Evolutionary conservation across 257 asterid genomes (phyloP), one percentile per base, ranked within the genome.

Genomic region (Fraxinus excelsior): DNA sequence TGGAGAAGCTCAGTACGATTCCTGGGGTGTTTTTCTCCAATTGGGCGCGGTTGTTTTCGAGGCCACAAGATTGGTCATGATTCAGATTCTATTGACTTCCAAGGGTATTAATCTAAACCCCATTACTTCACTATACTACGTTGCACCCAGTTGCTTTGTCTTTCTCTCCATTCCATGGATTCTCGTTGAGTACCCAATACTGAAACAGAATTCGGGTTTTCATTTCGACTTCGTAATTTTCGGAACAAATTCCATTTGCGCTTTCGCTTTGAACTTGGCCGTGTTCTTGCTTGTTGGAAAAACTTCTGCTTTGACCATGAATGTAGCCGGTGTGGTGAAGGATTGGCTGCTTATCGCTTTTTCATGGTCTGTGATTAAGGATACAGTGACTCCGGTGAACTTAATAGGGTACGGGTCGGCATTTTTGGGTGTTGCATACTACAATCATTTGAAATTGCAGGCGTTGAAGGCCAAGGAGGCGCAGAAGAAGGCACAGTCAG

Each of bases 241-340:
- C 60, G 85, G 85, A 79, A 75, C 83, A 7, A 82, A 82, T 56
- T 82, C 80, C 0, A 0, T 82, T 19, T 82, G 85, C n/a, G 85
- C 85, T 0, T 82, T 78, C 66, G 80, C 85, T 0, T 67, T 82
- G 83, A 82, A 82, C 60, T 66, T 82, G 67, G 83, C 85, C 3
- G 85, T 82, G 76, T 82, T 82, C 75, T 71, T 82, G 70, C 31
- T 82, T 35, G 85, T 82, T 11, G 85, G 85, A 12, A 82, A 78
- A 80, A 82, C 85, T n/a, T 82, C 85, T 2, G 85, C 85, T 8
- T 42, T 82, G 70, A 82, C 85, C 72, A 82, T 82, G 85, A 82
- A 82, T 67, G 82, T 82, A 0, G 85, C 85, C 6, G 85, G 85
- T 7, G 85, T 82, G 66, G 85, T 82, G 69, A 79, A 82, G 12